phyloP scores from a whole-genome alignment of 345 rosid genomes.

The Aethionema arabicum region DNA sequence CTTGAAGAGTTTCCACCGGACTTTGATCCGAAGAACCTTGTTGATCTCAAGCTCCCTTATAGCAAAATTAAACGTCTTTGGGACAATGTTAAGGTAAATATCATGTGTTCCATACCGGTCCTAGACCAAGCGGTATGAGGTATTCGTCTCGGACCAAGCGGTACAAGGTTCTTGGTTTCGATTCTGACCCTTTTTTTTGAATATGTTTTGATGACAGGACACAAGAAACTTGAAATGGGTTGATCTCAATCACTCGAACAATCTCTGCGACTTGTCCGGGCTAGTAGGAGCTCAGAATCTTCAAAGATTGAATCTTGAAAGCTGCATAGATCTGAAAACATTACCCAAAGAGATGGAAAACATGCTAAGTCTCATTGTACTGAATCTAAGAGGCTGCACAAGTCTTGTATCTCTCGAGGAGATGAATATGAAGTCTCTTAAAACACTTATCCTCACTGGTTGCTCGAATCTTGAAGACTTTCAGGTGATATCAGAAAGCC shows the following conservation, averaged over 20 bases:
- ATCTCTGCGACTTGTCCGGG: constrained; percentile 25
- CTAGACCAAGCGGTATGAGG: too few relatives aligned
- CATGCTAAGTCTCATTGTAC: constrained; percentile 2
- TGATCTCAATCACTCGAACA: constrained; percentile 15
- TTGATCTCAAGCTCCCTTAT: constrained; percentile 21
- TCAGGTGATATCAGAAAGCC: constrained; percentile 18
- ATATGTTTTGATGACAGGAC: constrained; percentile 11
- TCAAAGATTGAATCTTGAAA: constrained; percentile 20
- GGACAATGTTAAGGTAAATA: constrained; percentile 19
- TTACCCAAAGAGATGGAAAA: background rate
- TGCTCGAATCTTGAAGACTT: constrained; percentile 27
- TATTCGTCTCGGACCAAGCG: too few relatives aligned
- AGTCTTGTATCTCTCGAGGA: background rate
- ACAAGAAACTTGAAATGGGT: constrained; percentile 24
- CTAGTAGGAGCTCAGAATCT: constrained; percentile 24
- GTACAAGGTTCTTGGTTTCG: background rate
- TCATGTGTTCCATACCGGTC: background rate
- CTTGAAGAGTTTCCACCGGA: constrained; percentile 23
- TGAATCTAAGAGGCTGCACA: constrained; percentile 23
- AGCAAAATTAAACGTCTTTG: constrained; percentile 34
- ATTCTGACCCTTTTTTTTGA: background rate
- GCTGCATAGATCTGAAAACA: constrained; percentile 21
- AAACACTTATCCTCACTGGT: constrained; percentile 14
- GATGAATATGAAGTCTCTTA: constrained; percentile 10
- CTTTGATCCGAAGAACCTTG: constrained; percentile 17